These are phyloP conservation scores for Ogataea dorogensis DNA, from an alignment of 805 yeast genomes.

Conservation along the genomic window DNA sequence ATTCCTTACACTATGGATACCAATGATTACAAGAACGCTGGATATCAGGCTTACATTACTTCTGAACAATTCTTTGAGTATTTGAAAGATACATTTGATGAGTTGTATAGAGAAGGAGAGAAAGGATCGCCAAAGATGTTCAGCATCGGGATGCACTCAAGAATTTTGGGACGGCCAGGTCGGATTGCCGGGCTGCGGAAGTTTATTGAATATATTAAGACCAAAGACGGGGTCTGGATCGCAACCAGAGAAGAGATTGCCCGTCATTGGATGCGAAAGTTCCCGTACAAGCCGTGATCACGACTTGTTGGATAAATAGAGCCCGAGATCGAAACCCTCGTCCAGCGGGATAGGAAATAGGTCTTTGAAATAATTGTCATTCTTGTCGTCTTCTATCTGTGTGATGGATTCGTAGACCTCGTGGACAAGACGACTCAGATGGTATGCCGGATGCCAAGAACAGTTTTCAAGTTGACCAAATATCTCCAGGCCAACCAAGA, in stretches of 20 bases:
- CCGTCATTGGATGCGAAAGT: conserved; percentile 13
- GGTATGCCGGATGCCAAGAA: conserved; percentile 21
- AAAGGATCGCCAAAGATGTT: conserved; percentile 31
- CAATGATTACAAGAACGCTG: conserved; percentile 29
- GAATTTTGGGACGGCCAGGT: conserved; percentile 39
- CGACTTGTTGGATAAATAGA: conserved; percentile 8
- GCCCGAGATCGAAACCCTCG: conserved; percentile 12
- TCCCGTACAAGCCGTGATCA: conserved; percentile 10
- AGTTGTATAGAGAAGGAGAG: conserved; percentile 35
- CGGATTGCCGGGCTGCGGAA: conserved; percentile 34
- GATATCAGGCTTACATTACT: conserved; percentile 26
- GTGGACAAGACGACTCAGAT: conserved; percentile 10
- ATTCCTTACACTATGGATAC: conserved; percentile 31
- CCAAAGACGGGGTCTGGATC: conserved; percentile 37
- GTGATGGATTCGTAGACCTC: conserved; percentile 16
- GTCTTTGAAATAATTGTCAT: conserved; percentile 15
- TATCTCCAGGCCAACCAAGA: conserved; percentile 14
- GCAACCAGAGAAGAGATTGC: conserved; percentile 40
- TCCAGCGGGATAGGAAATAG: conserved; percentile 17
- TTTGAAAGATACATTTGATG: conserved; percentile 36
- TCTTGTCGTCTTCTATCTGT: conserved; percentile 14
- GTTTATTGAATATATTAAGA: conserved; percentile 34
- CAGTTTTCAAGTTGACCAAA: conserved; percentile 11
- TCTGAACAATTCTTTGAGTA: conserved; percentile 30
- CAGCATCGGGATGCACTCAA: conserved; percentile 37